Base-by-base conservation (phyloP, 164 flowering plant genomes). In the Nelumbo lutea region DNA sequence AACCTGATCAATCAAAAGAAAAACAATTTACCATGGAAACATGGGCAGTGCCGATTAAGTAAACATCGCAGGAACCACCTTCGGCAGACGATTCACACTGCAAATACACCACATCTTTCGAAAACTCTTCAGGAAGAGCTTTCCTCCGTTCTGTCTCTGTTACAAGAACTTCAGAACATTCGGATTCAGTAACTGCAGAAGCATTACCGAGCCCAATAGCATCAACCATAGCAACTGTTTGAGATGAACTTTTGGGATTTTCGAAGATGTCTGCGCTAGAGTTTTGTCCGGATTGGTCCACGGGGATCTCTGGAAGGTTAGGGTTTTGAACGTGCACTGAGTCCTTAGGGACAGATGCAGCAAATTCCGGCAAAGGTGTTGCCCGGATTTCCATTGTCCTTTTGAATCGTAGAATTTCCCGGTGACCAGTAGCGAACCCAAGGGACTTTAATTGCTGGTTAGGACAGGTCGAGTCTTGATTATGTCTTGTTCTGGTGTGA, bases 1-100 rank as follows among this genome's bases (percentile, higher is more conserved):
- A 52, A 66, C 60, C 7, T 14, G n/a, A 64, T 27, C 27, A 27
- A 27, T 27, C 27, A 27, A 27, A 65, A 42, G 6, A 14, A 56
- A 67, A 55, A 4, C 3, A 44, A 53, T n/a, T 15, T 79, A 90
- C 98, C 88, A 76, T 67, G 27, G 98, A 95, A 61, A 92, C 94
- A 75, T 92, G 98, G 44, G 96, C 92, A 3, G 98, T 95, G 42
- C 98, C 98, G 40, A 95, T 85, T 72, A 95, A 61, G 71, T 84
- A 84, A 40, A 95, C 96, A 58, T 81, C 84, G 70, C 98, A 92
- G 14, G 71, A 69, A 51, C 91, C 96, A 5, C 87, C 88, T 9
- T 79, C 88, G 0, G 81, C 93, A 2, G 82, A 53, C 0, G 95
- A 86, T 52, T 88, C 96, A 64, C 97, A 90, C 27, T 86, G 74